phyloP scores from a whole-genome alignment of 441 rosid species.

The Gossypium lobatum region DNA sequence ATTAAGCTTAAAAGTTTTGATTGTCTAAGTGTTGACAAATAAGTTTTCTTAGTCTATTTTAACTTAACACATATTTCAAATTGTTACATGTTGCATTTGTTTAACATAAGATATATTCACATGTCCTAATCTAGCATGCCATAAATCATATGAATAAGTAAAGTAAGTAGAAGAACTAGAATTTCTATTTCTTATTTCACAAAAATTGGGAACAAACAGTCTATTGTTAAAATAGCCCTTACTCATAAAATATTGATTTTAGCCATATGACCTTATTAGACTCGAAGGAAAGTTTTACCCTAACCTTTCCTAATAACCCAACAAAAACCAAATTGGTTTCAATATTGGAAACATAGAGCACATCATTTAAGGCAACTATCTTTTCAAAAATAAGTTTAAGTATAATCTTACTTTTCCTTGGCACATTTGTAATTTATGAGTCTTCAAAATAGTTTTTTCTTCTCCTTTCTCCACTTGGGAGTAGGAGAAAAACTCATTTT shows the following conservation, averaged over 20 bases:
- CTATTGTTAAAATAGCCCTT: background rate
- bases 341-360: background rate
- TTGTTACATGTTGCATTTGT: background rate
- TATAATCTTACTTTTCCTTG: background rate
- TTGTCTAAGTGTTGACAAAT: background rate
- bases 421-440: background rate
- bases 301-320: background rate
- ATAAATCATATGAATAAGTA: background rate
- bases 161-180: background rate
- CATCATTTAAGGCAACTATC: background rate
- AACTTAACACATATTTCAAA: background rate
- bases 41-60: background rate
- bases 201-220: background rate
- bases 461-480: background rate
- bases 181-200: background rate
- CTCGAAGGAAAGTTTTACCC: background rate
- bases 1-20: background rate
- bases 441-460: background rate
- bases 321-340: background rate
- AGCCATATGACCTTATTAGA: background rate
- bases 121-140: background rate
- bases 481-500: background rate
- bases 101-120: background rate
- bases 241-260: background rate
- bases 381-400: background rate